Conservation (phyloP, 2,329 filamentous ascomycete species). For the Bisporella sp. region DNA sequence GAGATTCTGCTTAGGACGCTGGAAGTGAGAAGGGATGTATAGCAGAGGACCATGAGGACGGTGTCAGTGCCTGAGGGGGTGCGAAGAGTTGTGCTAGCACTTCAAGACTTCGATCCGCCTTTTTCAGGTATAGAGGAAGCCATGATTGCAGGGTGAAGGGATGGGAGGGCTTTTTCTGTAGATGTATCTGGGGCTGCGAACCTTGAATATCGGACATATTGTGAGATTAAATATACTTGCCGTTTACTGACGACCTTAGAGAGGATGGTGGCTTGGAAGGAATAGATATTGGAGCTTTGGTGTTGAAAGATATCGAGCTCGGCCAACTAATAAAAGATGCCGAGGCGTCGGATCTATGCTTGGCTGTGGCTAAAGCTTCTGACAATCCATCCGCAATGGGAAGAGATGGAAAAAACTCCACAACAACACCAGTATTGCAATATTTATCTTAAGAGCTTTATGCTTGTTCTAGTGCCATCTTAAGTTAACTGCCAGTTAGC, state of each 20-base stretch:
- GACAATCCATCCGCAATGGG: too few species aligned
- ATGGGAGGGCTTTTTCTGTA: slow-evolving; percentile 12
- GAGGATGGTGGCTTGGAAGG: not conserved
- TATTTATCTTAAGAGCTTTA: too few species aligned
- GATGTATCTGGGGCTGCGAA: slow-evolving; percentile 15
- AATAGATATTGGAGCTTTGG: not conserved
- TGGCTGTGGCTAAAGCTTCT: too few species aligned
- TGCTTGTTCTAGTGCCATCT: too few species aligned
- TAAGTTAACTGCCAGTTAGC: too few species aligned
- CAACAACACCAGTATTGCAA: too few species aligned
- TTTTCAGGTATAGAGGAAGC: slow-evolving; percentile 26
- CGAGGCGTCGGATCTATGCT: too few species aligned
- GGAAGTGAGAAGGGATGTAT: slow-evolving; percentile 52
- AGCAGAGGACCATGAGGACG: slow-evolving; percentile 61
- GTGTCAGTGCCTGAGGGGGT: slow-evolving; percentile 65
- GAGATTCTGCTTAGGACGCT: slow-evolving; percentile 45
- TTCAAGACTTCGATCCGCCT: slow-evolving; percentile 32
- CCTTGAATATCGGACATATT: slow-evolving; percentile 22
- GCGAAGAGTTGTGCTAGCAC: slow-evolving; percentile 55
- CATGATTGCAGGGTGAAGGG: slow-evolving; percentile 18
- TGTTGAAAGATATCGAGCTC: too few species aligned
- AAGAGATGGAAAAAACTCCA: too few species aligned
- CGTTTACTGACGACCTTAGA: not conserved
- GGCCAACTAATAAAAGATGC: too few species aligned
- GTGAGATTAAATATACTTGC: not conserved